Evolutionary conservation across 768 basidiomycete species (phyloP), one percentile per base, ranked within the genome.

Genomic region (Russula lepida): DNA sequence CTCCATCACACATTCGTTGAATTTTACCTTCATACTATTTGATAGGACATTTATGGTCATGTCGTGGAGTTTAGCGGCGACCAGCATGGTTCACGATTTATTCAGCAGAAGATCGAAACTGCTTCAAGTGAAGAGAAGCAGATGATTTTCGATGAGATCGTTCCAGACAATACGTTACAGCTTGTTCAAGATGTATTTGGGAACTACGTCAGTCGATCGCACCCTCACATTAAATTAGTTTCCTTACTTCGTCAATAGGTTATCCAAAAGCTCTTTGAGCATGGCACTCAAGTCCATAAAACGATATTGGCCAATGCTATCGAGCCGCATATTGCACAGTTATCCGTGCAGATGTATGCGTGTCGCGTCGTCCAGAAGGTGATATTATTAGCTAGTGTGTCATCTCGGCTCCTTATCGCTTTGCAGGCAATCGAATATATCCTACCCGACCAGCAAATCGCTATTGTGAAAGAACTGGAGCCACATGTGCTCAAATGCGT

Each of bases 61-160:
- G 73, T 95, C 57, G 86, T 90, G 43, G 95, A 98, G 72, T 99
- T 99, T 71, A 87, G 90, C 60, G 83, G 84, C 15, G 95, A 98
- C 73, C 95, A 97, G 70, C 89, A 95, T 64, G 95, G 94, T n/a
- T 97, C 94, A n/a, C 84, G 95, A 9, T 93, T 98, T 73, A 94
- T 99, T 63, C 95, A 98, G 71, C 85, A 89, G 67, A 87, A 88
- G 69, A 78, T 98, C 44, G 86, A 89, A 70, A 76, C 74, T 2
- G 88, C 92, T 6, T 79, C 82, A n/a, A 78, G 78, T 41, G 91
- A 92, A 61, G 92, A 93, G 68, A 86, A 84, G 70, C 83, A 89
- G 66, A 71, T 77, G 35, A 79, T 95, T 39, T 97, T 93, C 64
- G 84, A 89, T 52, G 95, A 98, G 75, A 89, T 98, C 66, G 80